A percentile compares a stretch with the other conserved stretches of the same genome.
Evolutionary conservation across 768 basidiomycete species (phyloP).

Genomic region (Baorangia bicolor): DNA sequence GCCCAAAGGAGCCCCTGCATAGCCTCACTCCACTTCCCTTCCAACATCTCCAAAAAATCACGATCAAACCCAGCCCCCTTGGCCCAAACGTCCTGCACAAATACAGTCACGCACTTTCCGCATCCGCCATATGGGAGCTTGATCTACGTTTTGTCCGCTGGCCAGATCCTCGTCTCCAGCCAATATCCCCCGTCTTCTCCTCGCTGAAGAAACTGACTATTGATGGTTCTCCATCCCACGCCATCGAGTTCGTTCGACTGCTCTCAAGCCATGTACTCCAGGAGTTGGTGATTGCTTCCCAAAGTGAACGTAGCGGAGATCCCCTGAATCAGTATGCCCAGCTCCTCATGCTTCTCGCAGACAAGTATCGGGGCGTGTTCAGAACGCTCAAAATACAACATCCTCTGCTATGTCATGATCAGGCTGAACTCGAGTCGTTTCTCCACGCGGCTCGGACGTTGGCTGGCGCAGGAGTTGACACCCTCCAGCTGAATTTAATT

Average conservation of each 20-base stretch:
- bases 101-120: slow-evolving; percentile 22
- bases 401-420: slow-evolving; percentile 14
- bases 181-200: slow-evolving; percentile 21
- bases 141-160: slow-evolving; percentile 25
- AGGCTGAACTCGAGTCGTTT: slow-evolving; percentile 15
- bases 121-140: slow-evolving; percentile 18
- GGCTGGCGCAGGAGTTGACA: slow-evolving; percentile 11
- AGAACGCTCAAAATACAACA: slow-evolving; percentile 20
- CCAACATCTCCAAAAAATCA: slow-evolving; percentile 16
- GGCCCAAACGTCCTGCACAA: slow-evolving; percentile 25
- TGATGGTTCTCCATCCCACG: slow-evolving; percentile 20
- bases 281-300: slow-evolving; percentile 19
- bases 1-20: slow-evolving; percentile 19
- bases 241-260: slow-evolving; percentile 20
- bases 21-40: slow-evolving; percentile 18
- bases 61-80: slow-evolving; percentile 24
- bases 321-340: slow-evolving; percentile 11
- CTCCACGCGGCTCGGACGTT: slow-evolving; percentile 18
- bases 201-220: slow-evolving; percentile 21
- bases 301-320: slow-evolving; percentile 13
- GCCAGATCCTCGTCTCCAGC: slow-evolving; percentile 20
- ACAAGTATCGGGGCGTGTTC: slow-evolving; percentile 23
- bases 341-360: slow-evolving; percentile 21
- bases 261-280: slow-evolving; percentile 19
- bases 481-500: slow-evolving; percentile 17